Base-by-base conservation (phyloP, 345 rosid species). In the Hibiscus trionum region DNA sequence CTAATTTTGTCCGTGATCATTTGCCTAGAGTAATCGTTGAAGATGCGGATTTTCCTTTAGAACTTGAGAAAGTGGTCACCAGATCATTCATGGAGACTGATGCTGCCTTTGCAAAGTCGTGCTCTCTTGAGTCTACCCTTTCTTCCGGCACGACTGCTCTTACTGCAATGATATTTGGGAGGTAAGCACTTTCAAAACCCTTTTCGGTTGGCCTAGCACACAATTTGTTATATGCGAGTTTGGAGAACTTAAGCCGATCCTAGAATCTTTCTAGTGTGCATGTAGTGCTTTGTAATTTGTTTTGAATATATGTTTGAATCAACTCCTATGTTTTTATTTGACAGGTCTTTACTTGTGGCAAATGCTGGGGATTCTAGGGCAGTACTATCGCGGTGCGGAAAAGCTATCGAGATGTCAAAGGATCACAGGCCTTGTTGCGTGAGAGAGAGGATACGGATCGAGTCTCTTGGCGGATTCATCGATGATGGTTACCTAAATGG, bases 331-430 rank as follows among this genome's bases (percentile, higher is more conserved):
- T 15, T 19, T 10, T 27, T 56, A 50, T 74, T 73, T 68, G 7
- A 27, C 77, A 86, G 96, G 82, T 90, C 89, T 27, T 76, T 90
- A 59, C 87, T 91, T 21, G 95, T 94, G 79, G 97, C 98, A 78
- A 93, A 93, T 70, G 97, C 90, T 47, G 96, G 98, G 50, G 98
- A 93, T 78, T 93, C 93, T 47, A 87, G 95, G 29, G 93, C 97
- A 60, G 95, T 94, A 37, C 74, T 91, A 59, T 93, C 91, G 15
- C 82, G 83, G 52, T 37, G 69, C 53, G 98, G 98, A 72, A 42
- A 24, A 0, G 91, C 94, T 49, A 63, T 84, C 53, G 91, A 87
- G 72, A 85, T 91, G 91, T 91, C 97, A 11, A 75, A 72, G n/a
- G 98, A 91, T 77, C 97, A 94, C 72, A 86, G 84, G 73, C 89